Base-by-base conservation (phyloP, 352 stramenopile species). In the Globisporangium carolinianum region DNA sequence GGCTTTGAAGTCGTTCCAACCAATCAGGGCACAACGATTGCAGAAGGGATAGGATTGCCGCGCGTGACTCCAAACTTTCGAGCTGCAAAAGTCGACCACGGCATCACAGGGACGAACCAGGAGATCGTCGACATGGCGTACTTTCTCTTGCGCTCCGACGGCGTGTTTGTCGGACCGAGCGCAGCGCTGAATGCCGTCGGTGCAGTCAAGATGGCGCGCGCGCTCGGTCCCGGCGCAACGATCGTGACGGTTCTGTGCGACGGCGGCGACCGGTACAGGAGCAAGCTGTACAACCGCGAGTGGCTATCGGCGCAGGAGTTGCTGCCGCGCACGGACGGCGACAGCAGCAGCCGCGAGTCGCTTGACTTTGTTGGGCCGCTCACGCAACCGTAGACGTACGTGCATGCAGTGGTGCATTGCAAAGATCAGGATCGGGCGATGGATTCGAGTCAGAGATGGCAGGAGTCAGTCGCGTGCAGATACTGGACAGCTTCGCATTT, bases 41-140 rank as follows among this genome's bases (percentile, higher is more conserved):
- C 97, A 47, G 94, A 98, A 72, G 96, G 96, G 24, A 94, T 98
- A 49, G 95, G 90, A 7, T 82, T 96, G 5, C 77, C 89, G 35
- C 96, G 96, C 24, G 86, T 98, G 55, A 97, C 92, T 11, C 83
- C 86, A 32, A 98, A 98, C 74, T 87, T 95, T 48, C 89, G 93
- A 58, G 77, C 92, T 7, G 83, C 75, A 0, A 68, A 95, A 32
- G 72, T 98, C 5, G 94, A 98, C 68, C 79, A 89, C 60, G 91
- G 96, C 35, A 83, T 98, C 67, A 89, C 89, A 53, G 91, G 93
- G 47, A 86, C 86, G 1, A 95, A 97, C 61, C 83, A 97, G 54
- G 91, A 98, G 72, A 91, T 96, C 51, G 95, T 98, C 47, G 81
- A 91, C 57, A 98, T 98, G 91, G 87, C 89, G 6, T 92, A 97